Percentiles rank a stretch among this genome's conserved stretches.
Evolutionary conservation across 768 basidiomycete genomes (phyloP).

Genomic region (Russula earlei): DNA sequence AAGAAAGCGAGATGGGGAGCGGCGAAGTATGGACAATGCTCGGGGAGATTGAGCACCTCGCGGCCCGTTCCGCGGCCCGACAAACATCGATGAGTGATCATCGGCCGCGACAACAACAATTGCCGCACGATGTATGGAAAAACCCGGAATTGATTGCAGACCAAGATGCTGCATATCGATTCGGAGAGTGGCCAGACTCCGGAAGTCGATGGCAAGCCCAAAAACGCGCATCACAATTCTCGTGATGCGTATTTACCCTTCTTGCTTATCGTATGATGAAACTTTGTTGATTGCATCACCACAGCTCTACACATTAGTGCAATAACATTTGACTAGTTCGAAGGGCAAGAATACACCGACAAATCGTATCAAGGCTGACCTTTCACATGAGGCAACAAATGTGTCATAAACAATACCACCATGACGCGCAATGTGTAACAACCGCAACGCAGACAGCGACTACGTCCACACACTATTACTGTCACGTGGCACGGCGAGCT

Average conservation of each 20-base stretch:
- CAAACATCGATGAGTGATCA: background rate
- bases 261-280: background rate
- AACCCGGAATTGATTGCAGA: conserved; percentile 7
- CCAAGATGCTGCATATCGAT: background rate
- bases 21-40: conserved; percentile 46
- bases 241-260: background rate
- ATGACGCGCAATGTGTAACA: too few relatives aligned
- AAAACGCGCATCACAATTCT: background rate
- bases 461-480: too few relatives aligned
- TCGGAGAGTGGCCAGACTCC: conserved; percentile 11
- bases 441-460: too few relatives aligned
- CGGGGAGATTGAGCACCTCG: conserved; percentile 40
- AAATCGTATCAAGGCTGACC: too few relatives aligned
- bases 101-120: background rate
- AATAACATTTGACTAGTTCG: too few relatives aligned
- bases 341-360: too few relatives aligned
- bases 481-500: too few relatives aligned
- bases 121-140: conserved; percentile 7
- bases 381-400: too few relatives aligned
- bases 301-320: background rate
- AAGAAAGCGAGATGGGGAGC: conserved; percentile 37
- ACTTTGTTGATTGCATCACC: background rate
- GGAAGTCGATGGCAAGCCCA: background rate
- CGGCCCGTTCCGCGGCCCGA: conserved; percentile 18
- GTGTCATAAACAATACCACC: too few relatives aligned